Percentiles rank a stretch among this genome's conserved stretches.
Conservation (phyloP, 305 asterid genomes). For the Fraxinus paxiana region DNA sequence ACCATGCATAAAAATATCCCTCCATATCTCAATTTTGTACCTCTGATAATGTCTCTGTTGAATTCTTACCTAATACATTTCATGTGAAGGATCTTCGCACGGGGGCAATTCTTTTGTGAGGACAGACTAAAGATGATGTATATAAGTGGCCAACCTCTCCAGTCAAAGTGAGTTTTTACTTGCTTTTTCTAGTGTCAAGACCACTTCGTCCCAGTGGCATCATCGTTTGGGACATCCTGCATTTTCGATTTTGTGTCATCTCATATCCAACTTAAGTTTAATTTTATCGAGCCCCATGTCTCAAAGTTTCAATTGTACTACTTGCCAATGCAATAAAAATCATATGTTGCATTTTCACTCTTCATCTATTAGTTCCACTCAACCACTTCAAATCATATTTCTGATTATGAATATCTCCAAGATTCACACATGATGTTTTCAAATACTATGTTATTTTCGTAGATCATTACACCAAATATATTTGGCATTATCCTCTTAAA, state of each 20-base stretch:
- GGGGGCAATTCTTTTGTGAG: background rate
- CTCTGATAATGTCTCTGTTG: background rate
- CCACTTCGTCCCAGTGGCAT: background rate
- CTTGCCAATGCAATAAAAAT: background rate
- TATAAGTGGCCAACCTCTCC: background rate
- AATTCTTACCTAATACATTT: background rate
- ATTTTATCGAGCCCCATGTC: background rate
- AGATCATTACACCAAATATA: background rate
- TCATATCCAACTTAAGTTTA: background rate
- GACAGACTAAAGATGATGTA: background rate
- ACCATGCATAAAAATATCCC: too few relatives aligned
- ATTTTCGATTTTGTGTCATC: background rate
- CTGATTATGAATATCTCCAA: background rate
- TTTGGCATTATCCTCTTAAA: constrained; percentile 6
- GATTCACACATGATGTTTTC: background rate
- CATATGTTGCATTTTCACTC: background rate
- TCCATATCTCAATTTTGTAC: background rate
- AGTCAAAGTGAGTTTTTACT: background rate
- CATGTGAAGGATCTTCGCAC: background rate
- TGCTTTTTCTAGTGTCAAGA: background rate
- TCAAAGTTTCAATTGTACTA: background rate
- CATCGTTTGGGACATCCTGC: background rate
- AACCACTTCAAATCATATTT: background rate
- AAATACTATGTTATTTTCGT: background rate
- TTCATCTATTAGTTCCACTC: background rate